Base-by-base conservation (phyloP, 768 basidiomycete species). In the Clathrus columnatus region DNA sequence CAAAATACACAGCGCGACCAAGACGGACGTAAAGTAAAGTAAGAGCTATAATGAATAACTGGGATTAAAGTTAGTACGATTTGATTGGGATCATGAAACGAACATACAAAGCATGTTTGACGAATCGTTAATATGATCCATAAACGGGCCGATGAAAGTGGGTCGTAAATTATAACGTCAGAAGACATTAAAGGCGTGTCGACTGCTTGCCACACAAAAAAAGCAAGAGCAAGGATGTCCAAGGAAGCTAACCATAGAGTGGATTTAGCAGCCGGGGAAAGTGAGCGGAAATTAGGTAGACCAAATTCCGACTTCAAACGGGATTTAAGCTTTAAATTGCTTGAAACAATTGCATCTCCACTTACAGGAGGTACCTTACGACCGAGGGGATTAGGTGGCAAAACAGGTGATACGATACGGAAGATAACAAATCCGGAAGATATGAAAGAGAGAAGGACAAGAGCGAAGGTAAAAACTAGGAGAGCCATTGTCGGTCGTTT, bases 391-490 rank as follows among this genome's bases (percentile, higher is more conserved):
- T 81, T 77, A 50, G 85, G 84, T 24, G 85, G 86, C 55, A 89
- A 67, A 66, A 87, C 82, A 57, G 87, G 84, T 65, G 87, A 74
- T 63, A 87, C 65, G 66, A 86, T 83, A 66, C 83, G 83, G 64
- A 87, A 79, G 69, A 89, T 79, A 63, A 87, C 77, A 64, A 86
- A 87, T 64, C 76, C 82, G 46, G 87, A 87, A 65, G 77, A 77
- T 64, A 81, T 66, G 72, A 88, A 85, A 52, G 87, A 87, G 62
- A 85, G 57, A 65, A 88, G 76, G 68, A 80, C 79, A 63, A 88
- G 78, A 47, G 75, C 75, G 63, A 89, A 72, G 51, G 83, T 74
- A 42, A 81, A 80, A 67, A 83, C 69, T 66, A 87, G 78, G 51
- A 85, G 81, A 62, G 86, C 73, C 84, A 87, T 87, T 21, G 27